Evolutionary conservation across 352 stramenopile genomes (phyloP).

Genomic region (Pythium sukuiense): DNA sequence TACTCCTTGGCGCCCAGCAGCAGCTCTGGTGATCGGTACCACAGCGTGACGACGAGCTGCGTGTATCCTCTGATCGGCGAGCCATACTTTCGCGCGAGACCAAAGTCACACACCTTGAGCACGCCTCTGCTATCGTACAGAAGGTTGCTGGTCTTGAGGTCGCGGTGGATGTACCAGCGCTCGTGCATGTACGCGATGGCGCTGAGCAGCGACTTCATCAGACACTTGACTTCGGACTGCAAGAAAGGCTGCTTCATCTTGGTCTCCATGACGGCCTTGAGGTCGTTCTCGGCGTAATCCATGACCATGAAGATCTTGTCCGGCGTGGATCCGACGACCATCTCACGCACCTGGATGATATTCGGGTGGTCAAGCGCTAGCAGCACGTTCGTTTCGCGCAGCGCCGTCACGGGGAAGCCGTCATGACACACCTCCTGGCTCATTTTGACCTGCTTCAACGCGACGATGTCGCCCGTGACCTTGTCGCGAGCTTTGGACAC

Average conservation of each 20-base stretch:
- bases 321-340: slow-evolving; percentile 85
- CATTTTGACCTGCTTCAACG: slow-evolving; percentile 92
- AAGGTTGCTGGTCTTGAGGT: slow-evolving; percentile 98
- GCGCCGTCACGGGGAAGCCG: slow-evolving; percentile 81
- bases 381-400: slow-evolving; percentile 87
- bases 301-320: slow-evolving; percentile 93
- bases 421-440: slow-evolving; percentile 71
- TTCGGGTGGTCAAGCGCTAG: slow-evolving; percentile 84
- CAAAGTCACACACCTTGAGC: slow-evolving; percentile 88
- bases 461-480: slow-evolving; percentile 89
- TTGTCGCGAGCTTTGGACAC: slow-evolving; percentile 95
- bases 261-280: slow-evolving; percentile 83
- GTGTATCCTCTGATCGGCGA: slow-evolving; percentile 83
- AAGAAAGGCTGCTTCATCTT: slow-evolving; percentile 84
- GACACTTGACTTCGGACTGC: slow-evolving; percentile 92
- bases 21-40: slow-evolving; percentile 94
- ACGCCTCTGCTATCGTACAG: slow-evolving; percentile 88
- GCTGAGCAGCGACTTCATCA: slow-evolving; percentile 91
- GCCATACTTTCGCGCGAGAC: slow-evolving; percentile 79
- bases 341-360: slow-evolving; percentile 85
- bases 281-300: slow-evolving; percentile 88
- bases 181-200: slow-evolving; percentile 92
- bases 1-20: slow-evolving; percentile 92
- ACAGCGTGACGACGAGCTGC: slow-evolving; percentile 93
- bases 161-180: slow-evolving; percentile 93